phyloP scores from a whole-genome alignment of 148 eudicot species.

The Amaranthus palmeri region DNA sequence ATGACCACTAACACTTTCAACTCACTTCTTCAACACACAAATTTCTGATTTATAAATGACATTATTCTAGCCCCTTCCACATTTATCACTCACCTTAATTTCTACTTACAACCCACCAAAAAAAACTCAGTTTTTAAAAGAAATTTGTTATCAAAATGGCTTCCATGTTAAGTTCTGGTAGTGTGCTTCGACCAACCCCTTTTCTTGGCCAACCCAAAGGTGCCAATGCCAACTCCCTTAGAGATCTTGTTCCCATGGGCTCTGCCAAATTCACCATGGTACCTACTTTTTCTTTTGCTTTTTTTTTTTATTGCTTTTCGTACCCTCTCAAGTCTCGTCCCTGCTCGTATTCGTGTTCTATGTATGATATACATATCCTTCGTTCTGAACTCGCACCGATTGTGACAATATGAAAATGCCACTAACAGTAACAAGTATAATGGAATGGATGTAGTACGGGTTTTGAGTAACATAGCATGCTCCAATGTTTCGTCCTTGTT shows the following conservation, averaged over 20 bases:
- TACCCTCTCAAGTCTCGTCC: too few species aligned
- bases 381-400: too few species aligned
- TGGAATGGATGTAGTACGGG: too few species aligned
- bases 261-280: constrained; percentile 67
- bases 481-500: too few species aligned
- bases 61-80: constrained; percentile 11
- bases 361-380: too few species aligned
- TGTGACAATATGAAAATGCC: too few species aligned
- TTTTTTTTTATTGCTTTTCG: too few species aligned
- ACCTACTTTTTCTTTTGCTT: constrained; percentile 1
- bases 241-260: constrained; percentile 67
- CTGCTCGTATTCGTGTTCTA: too few species aligned
- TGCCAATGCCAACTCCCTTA: constrained; percentile 49
- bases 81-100: neutral
- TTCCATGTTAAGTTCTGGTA: constrained; percentile 52
- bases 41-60: constrained; percentile 11
- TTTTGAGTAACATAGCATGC: too few species aligned
- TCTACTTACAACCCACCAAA: neutral
- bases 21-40: constrained; percentile 21
- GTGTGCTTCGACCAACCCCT: constrained; percentile 63
- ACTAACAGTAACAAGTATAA: too few species aligned
- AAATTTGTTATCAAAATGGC: constrained; percentile 34
- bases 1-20: constrained; percentile 32
- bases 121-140: neutral
- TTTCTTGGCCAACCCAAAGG: constrained; percentile 68